Evolutionary conservation across 2,329 filamentous ascomycete species (phyloP), one percentile per base, ranked within the genome.

Genomic region (Botrytis pseudocinerea): DNA sequence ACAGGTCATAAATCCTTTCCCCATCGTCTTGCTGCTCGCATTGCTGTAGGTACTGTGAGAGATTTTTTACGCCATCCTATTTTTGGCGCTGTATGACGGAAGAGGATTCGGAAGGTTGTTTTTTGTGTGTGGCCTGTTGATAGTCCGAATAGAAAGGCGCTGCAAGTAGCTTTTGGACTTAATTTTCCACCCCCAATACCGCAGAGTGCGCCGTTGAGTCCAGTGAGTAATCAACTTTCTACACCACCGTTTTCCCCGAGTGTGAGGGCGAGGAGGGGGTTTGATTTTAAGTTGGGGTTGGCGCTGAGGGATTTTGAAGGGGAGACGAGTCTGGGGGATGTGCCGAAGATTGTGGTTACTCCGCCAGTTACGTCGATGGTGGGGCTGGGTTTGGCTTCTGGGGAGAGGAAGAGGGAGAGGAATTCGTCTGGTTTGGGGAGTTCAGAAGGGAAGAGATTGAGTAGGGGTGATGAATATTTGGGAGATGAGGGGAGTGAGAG

Each of bases 41-140:
- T 66, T 2, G 63, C 63, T 2, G 46, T 66, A 2, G 46, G 32
- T 1, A 66, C 63, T 1, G 63, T 66, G 32, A 18, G 32, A 2
- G 46, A 51, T 28, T 66, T 66, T 1, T 2, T 66, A 2, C 32
- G 22, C 4, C 63, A 66, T 54, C 44, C 63, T 2, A 14, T 66
- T 18, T 66, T 66, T 28, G 63, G 63, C 2, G 32, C n/a, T 1
- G 1, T 1, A 16, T 7, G 63, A 25, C 18, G 32, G 7, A 66
- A 28, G 8, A 18, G 14, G 22, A 38, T 66, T n/a, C 10, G 32
- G 32, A 66, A 25, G 46, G 63, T 66, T 2, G 63, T 66, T 0
- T 66, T 66, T 40, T 66, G 63, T 40, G 63, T 66, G 2, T 66
- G 63, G 63, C 44, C 44, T 3, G 32, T 54, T 28, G 63, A 66